Percentiles rank a stretch among this genome's conserved stretches.
These are phyloP conservation scores for Colletotrichum sp. DNA, from an alignment of 2,329 filamentous ascomycete species.

Conservation along the genomic window DNA sequence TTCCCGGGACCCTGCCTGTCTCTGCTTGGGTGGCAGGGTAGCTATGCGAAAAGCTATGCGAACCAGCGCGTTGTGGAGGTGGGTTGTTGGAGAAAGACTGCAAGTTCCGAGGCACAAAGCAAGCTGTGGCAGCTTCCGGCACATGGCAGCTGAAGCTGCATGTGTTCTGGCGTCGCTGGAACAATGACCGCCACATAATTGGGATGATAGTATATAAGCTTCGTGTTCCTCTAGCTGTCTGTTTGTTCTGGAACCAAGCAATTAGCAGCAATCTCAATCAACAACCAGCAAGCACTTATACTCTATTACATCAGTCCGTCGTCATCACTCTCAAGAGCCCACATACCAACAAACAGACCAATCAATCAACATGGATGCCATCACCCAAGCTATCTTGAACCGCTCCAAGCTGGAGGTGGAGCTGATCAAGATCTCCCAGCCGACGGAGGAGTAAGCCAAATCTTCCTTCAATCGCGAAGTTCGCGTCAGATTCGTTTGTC, in stretches of 20 bases:
- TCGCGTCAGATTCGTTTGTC: neutral
- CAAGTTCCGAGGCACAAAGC: conserved; percentile 14
- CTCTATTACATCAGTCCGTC: neutral
- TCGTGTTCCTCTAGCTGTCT: neutral
- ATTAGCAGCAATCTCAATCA: neutral
- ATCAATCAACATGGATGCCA: conserved; percentile 26
- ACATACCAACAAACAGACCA: neutral
- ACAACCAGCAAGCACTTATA: neutral
- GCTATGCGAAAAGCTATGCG: conserved; percentile 19
- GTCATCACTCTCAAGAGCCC: conserved; percentile 2
- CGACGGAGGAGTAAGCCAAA: conserved; percentile 32
- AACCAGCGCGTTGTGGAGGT: neutral
- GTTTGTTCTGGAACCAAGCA: neutral
- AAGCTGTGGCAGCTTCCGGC: conserved; percentile 1
- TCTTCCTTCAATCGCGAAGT: neutral
- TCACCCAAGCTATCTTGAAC: conserved; percentile 32
- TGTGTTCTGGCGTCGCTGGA: conserved; percentile 9
- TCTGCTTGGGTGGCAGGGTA: neutral
- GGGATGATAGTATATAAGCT: conserved; percentile 12
- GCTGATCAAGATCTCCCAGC: conserved; percentile 32
- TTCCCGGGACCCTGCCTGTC: conserved; percentile 2
- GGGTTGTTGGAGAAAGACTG: conserved; percentile 7
- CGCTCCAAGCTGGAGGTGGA: conserved; percentile 30
- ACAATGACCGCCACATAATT: conserved; percentile 5
- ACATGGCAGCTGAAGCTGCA: conserved; percentile 13